phyloP scores from a whole-genome alignment of 345 rosid genomes.

The Punica granatum region DNA sequence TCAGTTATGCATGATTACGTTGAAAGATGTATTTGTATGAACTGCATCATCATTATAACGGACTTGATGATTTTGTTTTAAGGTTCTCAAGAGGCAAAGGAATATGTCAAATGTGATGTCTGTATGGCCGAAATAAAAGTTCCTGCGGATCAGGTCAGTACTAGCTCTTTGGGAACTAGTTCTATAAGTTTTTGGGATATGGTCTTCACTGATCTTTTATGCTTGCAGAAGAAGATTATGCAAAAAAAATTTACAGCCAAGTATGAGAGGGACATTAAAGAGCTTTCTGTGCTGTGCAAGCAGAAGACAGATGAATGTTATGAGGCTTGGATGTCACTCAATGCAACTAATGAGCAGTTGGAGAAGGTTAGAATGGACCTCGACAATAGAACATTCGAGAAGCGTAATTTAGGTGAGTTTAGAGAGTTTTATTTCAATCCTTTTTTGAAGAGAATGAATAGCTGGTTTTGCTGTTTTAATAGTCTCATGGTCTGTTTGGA shows the following conservation, averaged over 20 bases:
- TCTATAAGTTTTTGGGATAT: constrained; percentile 7
- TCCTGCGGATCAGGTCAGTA: constrained; percentile 55
- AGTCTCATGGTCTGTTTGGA: not conserved
- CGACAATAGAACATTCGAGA: constrained; percentile 59
- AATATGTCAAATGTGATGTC: constrained; percentile 58
- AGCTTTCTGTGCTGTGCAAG: constrained; percentile 57
- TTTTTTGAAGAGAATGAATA: not conserved
- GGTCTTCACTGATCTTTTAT: constrained; percentile 9
- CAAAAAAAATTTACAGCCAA: constrained; percentile 63
- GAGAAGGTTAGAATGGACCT: constrained; percentile 88
- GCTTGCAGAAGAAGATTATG: constrained; percentile 65
- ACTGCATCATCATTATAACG: constrained; percentile 5
- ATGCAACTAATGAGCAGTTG: constrained; percentile 70
- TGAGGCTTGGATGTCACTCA: constrained; percentile 96
- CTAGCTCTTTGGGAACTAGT: constrained; percentile 3
- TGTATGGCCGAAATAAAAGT: constrained; percentile 70
- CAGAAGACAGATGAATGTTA: constrained; percentile 86
- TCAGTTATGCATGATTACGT: not conserved
- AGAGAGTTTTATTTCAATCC: not conserved
- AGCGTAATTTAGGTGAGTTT: constrained; percentile 64
- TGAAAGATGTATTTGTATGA: not conserved
- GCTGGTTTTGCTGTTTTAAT: not conserved
- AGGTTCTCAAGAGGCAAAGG: constrained; percentile 44
- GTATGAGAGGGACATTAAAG: constrained; percentile 79
- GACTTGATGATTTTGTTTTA: constrained; percentile 8